Evolutionary conservation across 148 eudicot species (phyloP).

Genomic region (Silene latifolia): DNA sequence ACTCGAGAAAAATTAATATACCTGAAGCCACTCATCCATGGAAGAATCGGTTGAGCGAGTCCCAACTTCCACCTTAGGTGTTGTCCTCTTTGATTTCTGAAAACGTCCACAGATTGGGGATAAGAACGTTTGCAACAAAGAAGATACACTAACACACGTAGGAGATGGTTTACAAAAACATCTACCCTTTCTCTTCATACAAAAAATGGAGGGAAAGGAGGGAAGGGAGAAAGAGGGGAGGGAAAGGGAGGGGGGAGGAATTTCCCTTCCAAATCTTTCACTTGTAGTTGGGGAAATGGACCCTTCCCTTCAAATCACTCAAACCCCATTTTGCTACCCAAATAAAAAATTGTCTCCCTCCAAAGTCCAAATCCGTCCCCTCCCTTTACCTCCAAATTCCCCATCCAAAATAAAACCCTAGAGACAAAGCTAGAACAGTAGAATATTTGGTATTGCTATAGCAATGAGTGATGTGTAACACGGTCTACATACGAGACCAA

Average conservation of each 20-base stretch:
- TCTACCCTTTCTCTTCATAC: too few relatives aligned
- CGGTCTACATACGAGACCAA: background rate
- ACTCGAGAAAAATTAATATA: conserved; percentile 21
- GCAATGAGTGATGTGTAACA: background rate
- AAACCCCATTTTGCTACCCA: too few relatives aligned
- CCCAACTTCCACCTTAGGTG: conserved; percentile 95
- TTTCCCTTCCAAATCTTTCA: too few relatives aligned
- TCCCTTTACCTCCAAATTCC: too few relatives aligned
- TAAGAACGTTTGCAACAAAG: background rate
- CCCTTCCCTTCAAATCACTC: too few relatives aligned
- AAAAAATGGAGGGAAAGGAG: too few relatives aligned
- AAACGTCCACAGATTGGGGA: background rate
- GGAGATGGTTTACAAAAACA: background rate
- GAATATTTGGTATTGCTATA: background rate
- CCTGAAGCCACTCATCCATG: conserved; percentile 97
- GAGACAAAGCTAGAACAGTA: background rate
- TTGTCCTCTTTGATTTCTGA: conserved; percentile 81
- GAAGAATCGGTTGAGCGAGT: conserved; percentile 79
- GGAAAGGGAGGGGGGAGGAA: too few relatives aligned
- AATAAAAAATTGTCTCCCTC: too few relatives aligned
- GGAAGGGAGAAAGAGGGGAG: too few relatives aligned
- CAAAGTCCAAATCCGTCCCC: too few relatives aligned
- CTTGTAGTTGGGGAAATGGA: too few relatives aligned
- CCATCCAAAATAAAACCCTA: too few relatives aligned
- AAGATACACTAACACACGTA: background rate